phyloP scores from a whole-genome alignment of 768 basidiomycete genomes.

The Omphalotus guepiniiformis region DNA sequence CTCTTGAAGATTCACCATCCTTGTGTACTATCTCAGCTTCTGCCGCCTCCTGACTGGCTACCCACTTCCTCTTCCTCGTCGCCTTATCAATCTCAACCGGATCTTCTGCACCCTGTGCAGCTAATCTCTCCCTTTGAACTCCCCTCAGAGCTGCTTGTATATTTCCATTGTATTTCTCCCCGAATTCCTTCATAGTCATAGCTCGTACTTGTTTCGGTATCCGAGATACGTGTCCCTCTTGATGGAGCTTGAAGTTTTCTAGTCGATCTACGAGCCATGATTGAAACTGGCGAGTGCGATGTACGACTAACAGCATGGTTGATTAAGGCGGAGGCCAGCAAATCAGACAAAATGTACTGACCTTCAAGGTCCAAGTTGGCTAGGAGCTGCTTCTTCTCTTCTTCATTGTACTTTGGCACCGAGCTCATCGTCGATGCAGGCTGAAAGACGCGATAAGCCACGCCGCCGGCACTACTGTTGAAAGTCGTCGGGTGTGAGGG shows the following conservation, averaged over 20 bases:
- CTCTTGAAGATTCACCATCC: slow-evolving; percentile 36
- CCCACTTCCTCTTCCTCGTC: slow-evolving; percentile 76
- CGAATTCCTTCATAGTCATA: slow-evolving; percentile 75
- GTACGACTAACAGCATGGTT: slow-evolving; percentile 47
- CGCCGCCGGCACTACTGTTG: background rate
- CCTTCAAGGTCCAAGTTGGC: slow-evolving; percentile 81
- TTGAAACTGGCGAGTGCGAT: slow-evolving; percentile 70
- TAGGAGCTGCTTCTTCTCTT: slow-evolving; percentile 73
- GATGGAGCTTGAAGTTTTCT: slow-evolving; percentile 69
- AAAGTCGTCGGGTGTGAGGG: background rate
- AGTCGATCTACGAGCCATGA: slow-evolving; percentile 71
- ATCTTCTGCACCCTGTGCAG: slow-evolving; percentile 43
- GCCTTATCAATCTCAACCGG: slow-evolving; percentile 59
- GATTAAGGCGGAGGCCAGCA: slow-evolving; percentile 1
- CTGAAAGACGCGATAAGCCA: slow-evolving; percentile 21
- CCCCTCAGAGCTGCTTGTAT: slow-evolving; percentile 68
- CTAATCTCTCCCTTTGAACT: slow-evolving; percentile 59
- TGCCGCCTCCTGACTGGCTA: slow-evolving; percentile 51
- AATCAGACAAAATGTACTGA: slow-evolving; percentile 22
- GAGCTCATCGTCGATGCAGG: slow-evolving; percentile 10
- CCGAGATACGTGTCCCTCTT: slow-evolving; percentile 68
- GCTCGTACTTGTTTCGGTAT: slow-evolving; percentile 72
- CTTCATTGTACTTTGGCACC: slow-evolving; percentile 39
- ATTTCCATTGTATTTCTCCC: slow-evolving; percentile 72
- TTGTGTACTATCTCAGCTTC: slow-evolving; percentile 36